Conservation (phyloP, 1,284 basidiomycete genomes). For the Irpex lacteus region DNA sequence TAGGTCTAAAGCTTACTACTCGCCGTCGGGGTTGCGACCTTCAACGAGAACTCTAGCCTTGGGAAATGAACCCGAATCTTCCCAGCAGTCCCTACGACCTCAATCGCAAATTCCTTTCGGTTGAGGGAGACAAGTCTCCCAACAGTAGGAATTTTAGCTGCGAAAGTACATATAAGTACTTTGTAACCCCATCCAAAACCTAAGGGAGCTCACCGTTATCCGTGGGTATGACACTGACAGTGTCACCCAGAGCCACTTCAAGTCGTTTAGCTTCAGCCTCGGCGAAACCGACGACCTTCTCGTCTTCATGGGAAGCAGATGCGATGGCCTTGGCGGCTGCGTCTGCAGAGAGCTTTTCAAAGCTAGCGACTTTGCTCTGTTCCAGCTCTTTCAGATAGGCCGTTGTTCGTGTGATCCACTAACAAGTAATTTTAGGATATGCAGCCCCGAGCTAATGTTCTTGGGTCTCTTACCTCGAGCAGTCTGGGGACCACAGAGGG, state of each 20-base stretch:
- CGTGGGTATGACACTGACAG: constrained; percentile 44
- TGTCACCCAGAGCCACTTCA: constrained; percentile 35
- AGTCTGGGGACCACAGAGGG: constrained; percentile 37
- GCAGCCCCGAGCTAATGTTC: neutral
- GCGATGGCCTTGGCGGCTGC: constrained; percentile 44
- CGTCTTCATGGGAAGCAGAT: constrained; percentile 34
- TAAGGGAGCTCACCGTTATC: constrained; percentile 42
- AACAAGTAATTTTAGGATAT: constrained; percentile 1
- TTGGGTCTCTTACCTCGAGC: constrained; percentile 34
- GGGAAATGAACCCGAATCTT: constrained; percentile 52
- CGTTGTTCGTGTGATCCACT: constrained; percentile 48
- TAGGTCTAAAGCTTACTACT: constrained; percentile 3
- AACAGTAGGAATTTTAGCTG: constrained; percentile 39
- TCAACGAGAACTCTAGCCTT: constrained; percentile 26
- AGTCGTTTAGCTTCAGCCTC: constrained; percentile 40
- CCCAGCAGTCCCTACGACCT: constrained; percentile 39
- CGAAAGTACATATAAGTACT: constrained; percentile 21
- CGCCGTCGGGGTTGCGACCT: neutral
- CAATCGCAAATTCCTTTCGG: constrained; percentile 46
- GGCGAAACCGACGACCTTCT: constrained; percentile 45
- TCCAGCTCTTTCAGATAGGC: constrained; percentile 31
- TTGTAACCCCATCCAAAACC: neutral
- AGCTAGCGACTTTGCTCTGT: constrained; percentile 24
- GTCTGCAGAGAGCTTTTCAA: constrained; percentile 33
- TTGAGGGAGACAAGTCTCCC: constrained; percentile 51